Evolutionary conservation across 2,329 filamentous ascomycete genomes (phyloP), one percentile per base, ranked within the genome.

Genomic region (Trichoderma semiorbis): DNA sequence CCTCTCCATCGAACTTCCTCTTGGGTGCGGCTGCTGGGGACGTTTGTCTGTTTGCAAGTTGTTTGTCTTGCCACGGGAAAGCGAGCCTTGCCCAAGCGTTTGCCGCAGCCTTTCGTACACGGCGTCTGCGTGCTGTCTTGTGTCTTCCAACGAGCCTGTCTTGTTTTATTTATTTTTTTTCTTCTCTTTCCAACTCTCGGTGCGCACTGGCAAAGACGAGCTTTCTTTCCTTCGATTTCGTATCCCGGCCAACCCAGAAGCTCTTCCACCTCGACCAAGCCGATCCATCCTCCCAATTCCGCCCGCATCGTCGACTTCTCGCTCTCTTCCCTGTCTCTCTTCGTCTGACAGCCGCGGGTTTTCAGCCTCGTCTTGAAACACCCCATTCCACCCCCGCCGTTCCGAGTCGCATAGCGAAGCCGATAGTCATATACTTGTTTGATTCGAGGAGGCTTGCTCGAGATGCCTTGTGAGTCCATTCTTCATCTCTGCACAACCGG

Each of bases 381-480:
- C 18, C n/a, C 39, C 32, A 43, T 26, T 21, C 32, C 36, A 36
- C 21, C 57, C 70, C 43, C 70, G 64, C 64, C 70, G 58, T 16
- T 58, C 58, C 55, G 58, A 72, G 58, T 72, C 64, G 64, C 64
- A 68, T 58, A 69, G 6, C 70, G 24, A 43, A 64, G 6, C 26
- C 39, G 34, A 72, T 26, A 68, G 34, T 24, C 18, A 60, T 69
- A 62, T 26, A 62, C 34, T 16, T 75, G 76, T 36, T 57, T 43
- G n/a, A 28, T 57, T 74, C 75, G 75, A 74, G 72, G 71, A 73
- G 76, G 73, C 72, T 66, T 76, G 74, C 75, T 76, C 79, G 76
- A 80, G 76, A 82, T 81, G 80, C 80, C 80, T 74, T 81, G 80
- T 82, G 77, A 81, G 80, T 81, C 58, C 55, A 55, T 72, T 68